A percentile compares a stretch with the other conserved stretches of the same genome.
Conservation (phyloP, 2,329 filamentous ascomycete genomes). For the Nakataea oryzae region DNA sequence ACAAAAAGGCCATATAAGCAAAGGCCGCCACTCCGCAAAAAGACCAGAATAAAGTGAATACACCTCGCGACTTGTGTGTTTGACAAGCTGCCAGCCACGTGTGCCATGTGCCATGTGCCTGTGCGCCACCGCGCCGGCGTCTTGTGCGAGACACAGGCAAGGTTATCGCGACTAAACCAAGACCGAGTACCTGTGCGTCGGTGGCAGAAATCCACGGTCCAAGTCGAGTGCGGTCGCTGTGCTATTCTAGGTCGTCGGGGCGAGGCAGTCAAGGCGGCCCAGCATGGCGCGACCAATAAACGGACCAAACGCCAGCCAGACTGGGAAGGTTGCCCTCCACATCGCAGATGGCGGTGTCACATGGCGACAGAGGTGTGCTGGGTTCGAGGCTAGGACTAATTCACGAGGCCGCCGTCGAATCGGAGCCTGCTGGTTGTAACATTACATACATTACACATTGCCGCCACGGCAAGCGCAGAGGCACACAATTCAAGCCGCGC, state of each 20-base stretch:
- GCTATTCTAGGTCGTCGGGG: background rate
- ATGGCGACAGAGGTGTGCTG: background rate
- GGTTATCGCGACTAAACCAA: too few species aligned
- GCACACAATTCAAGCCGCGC: too few species aligned
- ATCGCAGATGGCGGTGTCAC: background rate
- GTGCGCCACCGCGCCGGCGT: background rate
- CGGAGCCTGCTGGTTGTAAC: too few species aligned
- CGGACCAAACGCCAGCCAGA: too few species aligned
- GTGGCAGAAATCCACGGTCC: background rate
- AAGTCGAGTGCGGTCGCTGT: background rate
- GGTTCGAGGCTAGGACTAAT: background rate
- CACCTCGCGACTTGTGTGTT: background rate
- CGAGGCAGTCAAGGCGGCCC: background rate
- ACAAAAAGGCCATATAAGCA: background rate
- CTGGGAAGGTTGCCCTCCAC: background rate
- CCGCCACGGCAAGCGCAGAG: too few species aligned
- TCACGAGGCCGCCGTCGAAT: background rate
- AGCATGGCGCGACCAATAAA: background rate
- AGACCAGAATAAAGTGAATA: background rate
- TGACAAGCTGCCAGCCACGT: background rate
- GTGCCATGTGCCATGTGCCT: background rate
- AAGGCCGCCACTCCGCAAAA: background rate
- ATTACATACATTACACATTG: too few species aligned
- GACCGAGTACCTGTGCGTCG: too few species aligned
- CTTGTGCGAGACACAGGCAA: background rate